Conservation (phyloP, 768 basidiomycete species). For the Paxillus involutus region DNA sequence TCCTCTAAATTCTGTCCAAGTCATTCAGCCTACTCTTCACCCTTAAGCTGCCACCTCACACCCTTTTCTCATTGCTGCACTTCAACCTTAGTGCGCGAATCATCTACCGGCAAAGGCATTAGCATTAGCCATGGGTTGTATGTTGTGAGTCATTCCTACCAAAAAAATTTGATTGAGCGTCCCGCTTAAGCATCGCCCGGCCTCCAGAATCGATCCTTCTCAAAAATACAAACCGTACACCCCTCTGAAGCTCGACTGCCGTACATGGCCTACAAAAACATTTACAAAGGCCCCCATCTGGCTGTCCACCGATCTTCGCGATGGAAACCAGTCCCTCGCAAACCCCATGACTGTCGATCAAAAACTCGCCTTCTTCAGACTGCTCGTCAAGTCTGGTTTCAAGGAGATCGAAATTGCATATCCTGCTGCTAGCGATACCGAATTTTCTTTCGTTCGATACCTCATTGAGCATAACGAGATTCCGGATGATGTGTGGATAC, state of each 20-base stretch:
- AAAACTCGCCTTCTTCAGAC: constrained; percentile 88
- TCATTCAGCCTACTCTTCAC: too few relatives aligned
- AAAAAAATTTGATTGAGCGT: neutral
- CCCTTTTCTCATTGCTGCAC: neutral
- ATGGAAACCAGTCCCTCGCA: constrained; percentile 96
- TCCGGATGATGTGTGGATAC: constrained; percentile 95
- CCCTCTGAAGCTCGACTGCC: constrained; percentile 72
- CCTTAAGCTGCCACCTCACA: neutral
- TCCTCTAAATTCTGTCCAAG: too few relatives aligned
- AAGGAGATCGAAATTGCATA: constrained; percentile 99
- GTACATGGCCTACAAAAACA: constrained; percentile 91
- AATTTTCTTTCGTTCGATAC: constrained; percentile 89
- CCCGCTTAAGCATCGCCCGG: constrained; percentile 7
- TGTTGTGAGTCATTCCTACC: constrained; percentile 52
- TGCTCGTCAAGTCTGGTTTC: constrained; percentile 85
- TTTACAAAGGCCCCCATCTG: constrained; percentile 86
- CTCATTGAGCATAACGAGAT: constrained; percentile 82
- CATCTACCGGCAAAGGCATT: constrained; percentile 8
- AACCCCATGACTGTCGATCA: constrained; percentile 98
- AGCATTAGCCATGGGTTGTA: constrained; percentile 51
- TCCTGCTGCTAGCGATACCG: constrained; percentile 95
- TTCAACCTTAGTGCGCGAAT: neutral
- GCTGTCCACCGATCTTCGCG: constrained; percentile 95
- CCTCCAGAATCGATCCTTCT: constrained; percentile 72
- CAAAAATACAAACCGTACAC: constrained; percentile 89